Conservation (phyloP, 257 asterid species). For the Sherardia arvensis region DNA sequence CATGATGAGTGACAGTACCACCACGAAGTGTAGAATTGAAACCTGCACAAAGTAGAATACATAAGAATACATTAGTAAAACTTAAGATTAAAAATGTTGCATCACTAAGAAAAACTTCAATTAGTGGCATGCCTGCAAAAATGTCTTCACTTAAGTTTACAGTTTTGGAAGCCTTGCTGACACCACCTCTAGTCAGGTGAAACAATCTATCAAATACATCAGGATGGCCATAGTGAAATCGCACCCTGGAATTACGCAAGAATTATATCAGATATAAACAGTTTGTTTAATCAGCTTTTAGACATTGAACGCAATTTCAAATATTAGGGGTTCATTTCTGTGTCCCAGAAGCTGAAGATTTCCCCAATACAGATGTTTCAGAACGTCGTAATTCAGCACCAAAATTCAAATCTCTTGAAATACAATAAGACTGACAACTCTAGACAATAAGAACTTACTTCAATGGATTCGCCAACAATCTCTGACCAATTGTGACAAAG, state of each 20-base stretch:
- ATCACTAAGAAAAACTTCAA: constrained; percentile 8
- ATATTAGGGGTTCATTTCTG: background rate
- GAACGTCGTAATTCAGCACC: background rate
- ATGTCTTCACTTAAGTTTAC: constrained; percentile 97
- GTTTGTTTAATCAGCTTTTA: background rate
- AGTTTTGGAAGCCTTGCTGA: constrained; percentile 89
- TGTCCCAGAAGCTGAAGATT: background rate
- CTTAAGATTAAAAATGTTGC: background rate
- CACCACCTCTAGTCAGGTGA: constrained; percentile 93
- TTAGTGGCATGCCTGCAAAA: constrained; percentile 68
- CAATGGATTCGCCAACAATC: constrained; percentile 88
- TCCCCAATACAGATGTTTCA: background rate
- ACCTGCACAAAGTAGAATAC: constrained; percentile 36
- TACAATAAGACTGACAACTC: background rate
- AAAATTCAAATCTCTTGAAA: background rate
- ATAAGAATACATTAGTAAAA: constrained; percentile 1
- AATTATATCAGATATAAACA: constrained; percentile 6
- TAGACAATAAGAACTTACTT: constrained; percentile 50
- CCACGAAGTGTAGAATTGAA: constrained; percentile 96
- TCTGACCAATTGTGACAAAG: constrained; percentile 94
- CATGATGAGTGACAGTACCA: constrained; percentile 94
- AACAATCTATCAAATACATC: constrained; percentile 89
- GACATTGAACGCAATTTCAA: background rate
- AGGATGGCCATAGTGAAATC: constrained; percentile 98
- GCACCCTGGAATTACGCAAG: constrained; percentile 58